A percentile compares a stretch with the other conserved stretches of the same genome.
phyloP scores from a whole-genome alignment of 2,329 filamentous ascomycete genomes.

The Arthrobotrys musiformis region DNA sequence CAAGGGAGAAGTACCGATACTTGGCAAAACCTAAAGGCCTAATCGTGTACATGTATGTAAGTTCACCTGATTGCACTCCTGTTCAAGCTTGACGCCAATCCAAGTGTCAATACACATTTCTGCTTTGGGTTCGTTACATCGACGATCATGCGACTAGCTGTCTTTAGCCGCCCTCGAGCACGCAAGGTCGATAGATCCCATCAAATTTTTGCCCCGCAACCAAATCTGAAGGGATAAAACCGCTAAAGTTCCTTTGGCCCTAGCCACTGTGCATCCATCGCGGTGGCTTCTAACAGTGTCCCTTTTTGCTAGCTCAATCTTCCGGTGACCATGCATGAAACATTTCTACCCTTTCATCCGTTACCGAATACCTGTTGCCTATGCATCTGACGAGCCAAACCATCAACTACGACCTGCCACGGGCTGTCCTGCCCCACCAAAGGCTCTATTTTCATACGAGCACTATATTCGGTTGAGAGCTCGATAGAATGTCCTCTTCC shows the following conservation, averaged over 20 bases:
- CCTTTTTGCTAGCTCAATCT: slow-evolving; percentile 18
- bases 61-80: no score
- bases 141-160: neutral
- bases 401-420: slow-evolving; percentile 24
- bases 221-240: neutral
- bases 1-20: no score
- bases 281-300: slow-evolving; percentile 5
- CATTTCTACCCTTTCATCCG: slow-evolving; percentile 29
- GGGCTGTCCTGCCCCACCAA: slow-evolving; percentile 16
- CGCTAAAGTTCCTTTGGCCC: neutral
- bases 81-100: no score
- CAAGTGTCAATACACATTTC: no score
- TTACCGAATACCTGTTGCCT: slow-evolving; percentile 4
- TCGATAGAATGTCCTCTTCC: slow-evolving; percentile 20
- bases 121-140: no score
- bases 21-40: no score
- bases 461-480: neutral
- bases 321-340: neutral
- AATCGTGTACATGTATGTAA: no score
- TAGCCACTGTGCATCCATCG: neutral
- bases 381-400: slow-evolving; percentile 25
- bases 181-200: slow-evolving; percentile 10
- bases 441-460: slow-evolving; percentile 18
- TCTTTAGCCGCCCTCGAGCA: neutral
- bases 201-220: neutral